phyloP scores from a whole-genome alignment of 1,284 basidiomycete genomes.

The Marasmius sp. region DNA sequence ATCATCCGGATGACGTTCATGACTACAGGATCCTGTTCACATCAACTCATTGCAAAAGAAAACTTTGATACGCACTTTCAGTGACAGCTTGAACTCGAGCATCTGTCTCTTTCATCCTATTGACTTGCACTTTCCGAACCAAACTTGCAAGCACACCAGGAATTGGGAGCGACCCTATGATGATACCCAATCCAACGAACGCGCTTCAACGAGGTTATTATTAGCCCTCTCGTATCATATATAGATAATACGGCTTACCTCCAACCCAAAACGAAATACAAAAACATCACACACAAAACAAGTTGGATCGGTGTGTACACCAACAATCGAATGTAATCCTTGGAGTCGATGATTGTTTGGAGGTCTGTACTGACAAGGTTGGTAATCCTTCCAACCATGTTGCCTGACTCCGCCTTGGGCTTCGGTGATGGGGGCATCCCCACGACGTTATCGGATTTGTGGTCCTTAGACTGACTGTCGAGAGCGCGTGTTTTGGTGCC shows the following conservation, averaged over 20 bases:
- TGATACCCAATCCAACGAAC: slow-evolving; percentile 51
- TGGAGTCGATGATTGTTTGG: slow-evolving; percentile 21
- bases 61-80: slow-evolving; percentile 32
- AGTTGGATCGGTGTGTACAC: slow-evolving; percentile 31
- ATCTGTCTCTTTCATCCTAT: slow-evolving; percentile 22
- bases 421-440: not conserved
- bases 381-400: slow-evolving; percentile 47
- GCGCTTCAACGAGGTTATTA: slow-evolving; percentile 28
- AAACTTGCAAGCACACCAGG: slow-evolving; percentile 32
- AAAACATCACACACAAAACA: slow-evolving; percentile 30
- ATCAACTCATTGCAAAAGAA: not conserved
- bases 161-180: slow-evolving; percentile 48
- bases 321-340: slow-evolving; percentile 23
- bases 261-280: not conserved
- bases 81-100: slow-evolving; percentile 25
- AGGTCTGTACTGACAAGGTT: slow-evolving; percentile 34
- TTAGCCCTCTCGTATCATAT: not conserved
- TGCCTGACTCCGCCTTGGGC: slow-evolving; percentile 8
- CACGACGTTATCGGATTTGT: not conserved
- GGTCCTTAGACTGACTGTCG: not conserved
- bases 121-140: slow-evolving; percentile 19
- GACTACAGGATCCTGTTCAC: slow-evolving; percentile 23
- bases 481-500: not conserved
- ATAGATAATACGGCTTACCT: not conserved
- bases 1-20: slow-evolving; percentile 58